Conservation (phyloP, 2,329 filamentous ascomycete genomes). For the Microsporum canis region DNA sequence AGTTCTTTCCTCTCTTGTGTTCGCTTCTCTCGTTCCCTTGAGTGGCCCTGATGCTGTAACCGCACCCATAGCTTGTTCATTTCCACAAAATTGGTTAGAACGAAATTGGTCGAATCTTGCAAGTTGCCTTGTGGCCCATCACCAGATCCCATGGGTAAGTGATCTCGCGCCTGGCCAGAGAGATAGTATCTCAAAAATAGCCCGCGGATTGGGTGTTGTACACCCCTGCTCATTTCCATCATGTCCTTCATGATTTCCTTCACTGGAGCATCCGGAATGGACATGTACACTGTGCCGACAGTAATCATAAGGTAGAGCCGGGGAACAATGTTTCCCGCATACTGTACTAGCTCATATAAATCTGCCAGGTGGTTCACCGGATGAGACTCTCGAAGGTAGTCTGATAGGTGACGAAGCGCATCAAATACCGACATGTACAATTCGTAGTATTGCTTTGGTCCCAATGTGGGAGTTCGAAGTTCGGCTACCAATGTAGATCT, state of each 20-base stretch:
- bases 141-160: conserved; percentile 65
- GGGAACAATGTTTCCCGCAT: conserved; percentile 95
- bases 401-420: conserved; percentile 87
- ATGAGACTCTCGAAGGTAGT: conserved; percentile 93
- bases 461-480: conserved; percentile 86
- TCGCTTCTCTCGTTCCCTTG: conserved; percentile 81
- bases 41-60: conserved; percentile 93
- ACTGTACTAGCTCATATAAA: conserved; percentile 93
- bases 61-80: conserved; percentile 99
- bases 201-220: conserved; percentile 91
- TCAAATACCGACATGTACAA: conserved; percentile 99
- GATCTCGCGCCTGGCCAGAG: conserved; percentile 85
- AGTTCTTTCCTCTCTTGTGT: conserved; percentile 92
- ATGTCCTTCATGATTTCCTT: conserved; percentile 99
- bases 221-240: conserved; percentile 99
- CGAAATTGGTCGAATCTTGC: conserved; percentile 95
- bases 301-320: conserved; percentile 98
- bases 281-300: conserved; percentile 98
- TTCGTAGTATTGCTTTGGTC: conserved; percentile 99
- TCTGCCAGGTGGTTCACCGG: conserved; percentile 96
- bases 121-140: conserved; percentile 93
- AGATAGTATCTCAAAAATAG: conserved; percentile 94
- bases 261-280: conserved; percentile 91
- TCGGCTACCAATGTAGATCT: conserved; percentile 98
- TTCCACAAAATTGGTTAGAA: conserved; percentile 96